Conservation (phyloP, 441 rosid species). For the Bruguiera hainesii region DNA sequence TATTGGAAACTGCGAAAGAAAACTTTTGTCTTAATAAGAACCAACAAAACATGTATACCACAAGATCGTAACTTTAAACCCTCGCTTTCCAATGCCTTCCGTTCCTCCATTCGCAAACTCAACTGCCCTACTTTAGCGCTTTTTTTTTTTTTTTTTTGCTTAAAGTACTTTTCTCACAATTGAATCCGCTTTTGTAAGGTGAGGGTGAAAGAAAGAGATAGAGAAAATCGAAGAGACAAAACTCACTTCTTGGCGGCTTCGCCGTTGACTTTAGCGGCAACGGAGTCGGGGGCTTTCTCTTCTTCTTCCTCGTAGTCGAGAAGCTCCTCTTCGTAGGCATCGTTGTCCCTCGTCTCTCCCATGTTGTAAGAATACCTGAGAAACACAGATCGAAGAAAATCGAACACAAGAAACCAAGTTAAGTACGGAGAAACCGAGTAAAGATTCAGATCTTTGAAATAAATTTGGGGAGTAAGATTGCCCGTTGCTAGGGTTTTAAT, state of each 20-base stretch:
- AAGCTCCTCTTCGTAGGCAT: conserved; percentile 98
- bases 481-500: background rate
- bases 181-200: background rate
- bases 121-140: too few relatives aligned
- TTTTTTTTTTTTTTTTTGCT: too few relatives aligned
- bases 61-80: too few relatives aligned
- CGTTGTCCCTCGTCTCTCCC: conserved; percentile 96
- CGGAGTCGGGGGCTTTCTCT: conserved; percentile 76
- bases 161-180: too few relatives aligned
- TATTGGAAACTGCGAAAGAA: background rate
- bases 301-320: conserved; percentile 97
- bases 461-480: background rate
- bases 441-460: background rate
- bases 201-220: background rate
- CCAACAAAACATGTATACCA: background rate
- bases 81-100: too few relatives aligned
- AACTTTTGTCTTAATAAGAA: background rate
- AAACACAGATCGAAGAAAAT: conserved; percentile 17
- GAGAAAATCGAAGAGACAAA: background rate
- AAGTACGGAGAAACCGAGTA: background rate
- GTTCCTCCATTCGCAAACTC: too few relatives aligned
- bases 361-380: conserved; percentile 30
- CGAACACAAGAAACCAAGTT: background rate
- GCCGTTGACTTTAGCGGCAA: conserved; percentile 72
- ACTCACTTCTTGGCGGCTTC: conserved; percentile 88